These are phyloP conservation scores for Curvularia eragrostidis DNA, from an alignment of 2,329 filamentous ascomycete species.

Conservation along the genomic window DNA sequence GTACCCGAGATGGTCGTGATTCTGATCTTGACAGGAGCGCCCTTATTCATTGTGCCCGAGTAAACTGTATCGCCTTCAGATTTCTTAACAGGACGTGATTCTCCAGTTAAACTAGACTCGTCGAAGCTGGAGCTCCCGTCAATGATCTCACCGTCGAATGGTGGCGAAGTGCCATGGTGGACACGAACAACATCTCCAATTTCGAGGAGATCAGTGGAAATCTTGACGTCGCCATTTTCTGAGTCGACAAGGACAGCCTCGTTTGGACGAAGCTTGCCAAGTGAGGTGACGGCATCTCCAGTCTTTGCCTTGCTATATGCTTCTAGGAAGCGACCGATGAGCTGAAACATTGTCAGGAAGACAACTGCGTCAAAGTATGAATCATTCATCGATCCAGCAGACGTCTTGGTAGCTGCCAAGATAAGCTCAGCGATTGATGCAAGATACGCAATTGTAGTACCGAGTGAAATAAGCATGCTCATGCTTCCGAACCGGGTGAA, in stretches of 20 bases:
- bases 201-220: conserved; percentile 71
- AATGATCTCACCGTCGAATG: conserved; percentile 75
- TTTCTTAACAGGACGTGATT: conserved; percentile 73
- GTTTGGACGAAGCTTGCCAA: conserved; percentile 78
- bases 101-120: conserved; percentile 87
- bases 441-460: conserved; percentile 86
- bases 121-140: conserved; percentile 72
- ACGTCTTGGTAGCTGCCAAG: conserved; percentile 57
- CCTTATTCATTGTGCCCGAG: conserved; percentile 78
- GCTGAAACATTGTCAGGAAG: conserved; percentile 86
- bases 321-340: conserved; percentile 77
- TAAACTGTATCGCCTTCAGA: conserved; percentile 68
- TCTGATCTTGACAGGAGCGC: conserved; percentile 65
- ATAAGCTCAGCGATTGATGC: conserved; percentile 80
- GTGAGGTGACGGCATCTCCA: conserved; percentile 80
- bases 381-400: conserved; percentile 45
- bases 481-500: conserved; percentile 96
- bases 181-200: conserved; percentile 67
- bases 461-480: conserved; percentile 91
- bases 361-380: conserved; percentile 91
- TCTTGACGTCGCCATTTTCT: conserved; percentile 49
- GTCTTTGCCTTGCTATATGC: conserved; percentile 91
- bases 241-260: conserved; percentile 73
- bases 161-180: conserved; percentile 79
- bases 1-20: conserved; percentile 70